Conservation (phyloP, 805 yeast genomes). For the Yarrowia phangngaensis region DNA sequence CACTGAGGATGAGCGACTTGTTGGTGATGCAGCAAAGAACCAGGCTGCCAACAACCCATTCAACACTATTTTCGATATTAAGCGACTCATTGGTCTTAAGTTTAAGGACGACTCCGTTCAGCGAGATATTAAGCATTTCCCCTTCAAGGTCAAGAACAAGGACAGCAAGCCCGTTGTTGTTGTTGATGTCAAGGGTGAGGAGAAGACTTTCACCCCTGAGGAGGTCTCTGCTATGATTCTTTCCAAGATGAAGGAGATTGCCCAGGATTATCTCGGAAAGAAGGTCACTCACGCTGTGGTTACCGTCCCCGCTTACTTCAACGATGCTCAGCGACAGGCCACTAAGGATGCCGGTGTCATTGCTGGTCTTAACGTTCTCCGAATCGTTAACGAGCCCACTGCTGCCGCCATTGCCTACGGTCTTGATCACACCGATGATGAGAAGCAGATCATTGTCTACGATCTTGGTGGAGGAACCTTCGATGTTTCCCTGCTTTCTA, state of each 20-base stretch:
- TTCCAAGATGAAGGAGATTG: slow-evolving; percentile 87
- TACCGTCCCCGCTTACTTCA: slow-evolving; percentile 90
- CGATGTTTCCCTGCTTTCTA: slow-evolving; percentile 82
- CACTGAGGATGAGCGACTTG: slow-evolving; percentile 85
- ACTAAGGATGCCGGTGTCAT: slow-evolving; percentile 90
- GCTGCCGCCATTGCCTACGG: slow-evolving; percentile 99
- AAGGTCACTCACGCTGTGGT: slow-evolving; percentile 86
- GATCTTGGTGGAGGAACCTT: slow-evolving; percentile 98
- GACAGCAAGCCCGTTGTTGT: slow-evolving; percentile 78
- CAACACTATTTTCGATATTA: slow-evolving; percentile 86
- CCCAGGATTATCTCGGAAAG: slow-evolving; percentile 84
- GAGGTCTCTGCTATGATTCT: slow-evolving; percentile 90
- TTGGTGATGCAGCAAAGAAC: slow-evolving; percentile 95
- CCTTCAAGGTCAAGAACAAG: slow-evolving; percentile 65
- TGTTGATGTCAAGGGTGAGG: slow-evolving; percentile 70
- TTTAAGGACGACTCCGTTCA: slow-evolving; percentile 74
- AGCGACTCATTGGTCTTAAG: slow-evolving; percentile 85
- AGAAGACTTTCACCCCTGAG: slow-evolving; percentile 81
- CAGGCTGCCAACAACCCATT: slow-evolving; percentile 86
- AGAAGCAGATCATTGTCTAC: slow-evolving; percentile 85
- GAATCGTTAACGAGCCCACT: slow-evolving; percentile 91
- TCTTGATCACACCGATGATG: slow-evolving; percentile 71
- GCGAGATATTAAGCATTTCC: slow-evolving; percentile 77
- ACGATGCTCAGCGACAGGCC: slow-evolving; percentile 92
- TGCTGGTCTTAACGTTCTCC: slow-evolving; percentile 82